A percentile compares a stretch with the other conserved stretches of the same genome.
Conservation (phyloP, 2,329 filamentous ascomycete species). For the Alternaria angustiovoidea region DNA sequence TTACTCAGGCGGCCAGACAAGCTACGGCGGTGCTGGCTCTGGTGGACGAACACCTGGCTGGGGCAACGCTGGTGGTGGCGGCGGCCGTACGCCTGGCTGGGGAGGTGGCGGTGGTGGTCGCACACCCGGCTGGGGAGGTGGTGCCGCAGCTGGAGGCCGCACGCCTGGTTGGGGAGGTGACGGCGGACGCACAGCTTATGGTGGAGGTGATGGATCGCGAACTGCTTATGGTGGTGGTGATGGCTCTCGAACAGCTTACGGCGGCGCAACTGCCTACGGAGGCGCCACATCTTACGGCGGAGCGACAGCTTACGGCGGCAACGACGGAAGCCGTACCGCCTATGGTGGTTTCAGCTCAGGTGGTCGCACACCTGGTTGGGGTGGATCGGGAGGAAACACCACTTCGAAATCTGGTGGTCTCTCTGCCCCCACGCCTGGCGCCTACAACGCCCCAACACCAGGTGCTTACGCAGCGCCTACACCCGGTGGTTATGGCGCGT, state of each 20-base stretch:
- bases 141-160: conserved; percentile 48
- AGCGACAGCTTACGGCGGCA: conserved; percentile 44
- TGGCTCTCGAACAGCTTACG: conserved; percentile 55
- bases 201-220: conserved; percentile 48
- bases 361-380: conserved; percentile 63
- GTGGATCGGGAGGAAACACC: conserved; percentile 57
- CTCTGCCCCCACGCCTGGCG: conserved; percentile 43
- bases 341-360: conserved; percentile 63
- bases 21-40: conserved; percentile 51
- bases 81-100: conserved; percentile 59
- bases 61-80: conserved; percentile 53
- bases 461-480: conserved; percentile 49
- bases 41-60: conserved; percentile 47
- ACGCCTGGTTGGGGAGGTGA: conserved; percentile 47
- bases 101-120: conserved; percentile 55
- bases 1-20: conserved; percentile 46
- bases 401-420: conserved; percentile 40
- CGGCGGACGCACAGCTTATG: conserved; percentile 60
- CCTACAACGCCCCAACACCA: conserved; percentile 49
- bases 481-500: conserved; percentile 45
- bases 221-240: conserved; percentile 51
- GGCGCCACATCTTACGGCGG: conserved; percentile 76
- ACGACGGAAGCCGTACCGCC: conserved; percentile 50
- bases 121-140: conserved; percentile 58
- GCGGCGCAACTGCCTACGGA: conserved; percentile 74